Conservation (phyloP, 345 rosid species). For the Limnanthes douglasii region DNA sequence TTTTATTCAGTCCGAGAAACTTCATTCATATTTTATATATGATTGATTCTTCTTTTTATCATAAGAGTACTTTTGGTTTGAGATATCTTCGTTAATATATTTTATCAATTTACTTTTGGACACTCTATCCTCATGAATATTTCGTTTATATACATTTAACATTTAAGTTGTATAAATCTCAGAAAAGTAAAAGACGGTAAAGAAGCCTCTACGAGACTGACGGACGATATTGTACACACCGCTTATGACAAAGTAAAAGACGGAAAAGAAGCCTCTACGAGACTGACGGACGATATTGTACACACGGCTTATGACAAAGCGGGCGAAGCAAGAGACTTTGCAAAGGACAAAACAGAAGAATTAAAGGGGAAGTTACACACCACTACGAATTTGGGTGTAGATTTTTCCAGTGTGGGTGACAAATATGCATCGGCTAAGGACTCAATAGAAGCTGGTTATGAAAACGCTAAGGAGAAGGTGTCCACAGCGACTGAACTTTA, state of each 20-base stretch:
- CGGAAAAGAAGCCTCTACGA: background rate
- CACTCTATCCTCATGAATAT: too few species aligned
- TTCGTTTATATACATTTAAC: too few species aligned
- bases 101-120: too few species aligned
- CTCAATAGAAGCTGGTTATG: slow-evolving; percentile 14
- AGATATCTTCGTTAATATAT: too few species aligned
- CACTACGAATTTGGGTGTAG: slow-evolving; percentile 8
- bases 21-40: too few species aligned
- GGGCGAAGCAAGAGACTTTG: slow-evolving; percentile 11
- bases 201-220: background rate
- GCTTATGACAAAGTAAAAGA: slow-evolving; percentile 7
- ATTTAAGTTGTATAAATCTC: too few species aligned
- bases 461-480: slow-evolving; percentile 33
- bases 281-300: background rate
- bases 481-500: slow-evolving; percentile 14
- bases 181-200: slow-evolving; percentile 3
- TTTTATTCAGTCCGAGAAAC: too few species aligned
- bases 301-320: slow-evolving; percentile 9
- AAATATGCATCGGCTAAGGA: slow-evolving; percentile 29
- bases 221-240: background rate
- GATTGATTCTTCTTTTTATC: too few species aligned
- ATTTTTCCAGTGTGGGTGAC: slow-evolving; percentile 17
- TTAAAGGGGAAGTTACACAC: slow-evolving; percentile 11
- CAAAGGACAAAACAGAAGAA: slow-evolving; percentile 13
- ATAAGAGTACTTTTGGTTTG: too few species aligned